phyloP scores from a whole-genome alignment of 768 basidiomycete genomes.

The Lentinula boryana region DNA sequence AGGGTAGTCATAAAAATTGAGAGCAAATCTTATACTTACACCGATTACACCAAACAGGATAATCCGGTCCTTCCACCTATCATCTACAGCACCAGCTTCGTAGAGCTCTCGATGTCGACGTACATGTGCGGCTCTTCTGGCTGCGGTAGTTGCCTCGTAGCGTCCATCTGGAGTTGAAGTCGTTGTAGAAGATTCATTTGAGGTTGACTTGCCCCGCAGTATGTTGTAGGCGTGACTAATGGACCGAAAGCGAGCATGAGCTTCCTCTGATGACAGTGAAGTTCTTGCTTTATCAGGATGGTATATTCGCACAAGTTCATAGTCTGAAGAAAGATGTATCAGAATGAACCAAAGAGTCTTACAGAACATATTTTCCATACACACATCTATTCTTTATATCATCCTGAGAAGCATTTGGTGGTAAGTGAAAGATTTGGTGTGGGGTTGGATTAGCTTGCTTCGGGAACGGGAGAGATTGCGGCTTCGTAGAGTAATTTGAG shows the following conservation, averaged over 20 bases:
- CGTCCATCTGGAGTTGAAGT: slow-evolving; percentile 2
- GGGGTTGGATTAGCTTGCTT: slow-evolving; percentile 49
- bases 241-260: slow-evolving; percentile 62
- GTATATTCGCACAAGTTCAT: slow-evolving; percentile 73
- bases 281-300: slow-evolving; percentile 58
- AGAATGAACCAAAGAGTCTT: not conserved
- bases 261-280: slow-evolving; percentile 36
- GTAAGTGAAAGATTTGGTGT: slow-evolving; percentile 69
- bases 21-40: slow-evolving; percentile 27
- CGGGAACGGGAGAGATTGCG: slow-evolving; percentile 43
- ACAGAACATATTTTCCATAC: slow-evolving; percentile 16
- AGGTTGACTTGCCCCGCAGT: slow-evolving; percentile 42
- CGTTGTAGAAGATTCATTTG: slow-evolving; percentile 14
- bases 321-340: slow-evolving; percentile 53
- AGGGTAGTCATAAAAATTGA: not conserved
- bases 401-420: slow-evolving; percentile 43
- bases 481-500: not conserved
- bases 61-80: slow-evolving; percentile 61
- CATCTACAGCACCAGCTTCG: slow-evolving; percentile 43
- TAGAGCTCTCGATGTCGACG: slow-evolving; percentile 33
- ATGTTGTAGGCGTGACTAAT: slow-evolving; percentile 65
- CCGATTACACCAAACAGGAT: slow-evolving; percentile 50
- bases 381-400: slow-evolving; percentile 67
- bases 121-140: slow-evolving; percentile 31
- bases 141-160: slow-evolving; percentile 26